A percentile compares a stretch with the other conserved stretches of the same genome.
Conservation (phyloP, 257 asterid genomes). For the Leptodermis oblonga region DNA sequence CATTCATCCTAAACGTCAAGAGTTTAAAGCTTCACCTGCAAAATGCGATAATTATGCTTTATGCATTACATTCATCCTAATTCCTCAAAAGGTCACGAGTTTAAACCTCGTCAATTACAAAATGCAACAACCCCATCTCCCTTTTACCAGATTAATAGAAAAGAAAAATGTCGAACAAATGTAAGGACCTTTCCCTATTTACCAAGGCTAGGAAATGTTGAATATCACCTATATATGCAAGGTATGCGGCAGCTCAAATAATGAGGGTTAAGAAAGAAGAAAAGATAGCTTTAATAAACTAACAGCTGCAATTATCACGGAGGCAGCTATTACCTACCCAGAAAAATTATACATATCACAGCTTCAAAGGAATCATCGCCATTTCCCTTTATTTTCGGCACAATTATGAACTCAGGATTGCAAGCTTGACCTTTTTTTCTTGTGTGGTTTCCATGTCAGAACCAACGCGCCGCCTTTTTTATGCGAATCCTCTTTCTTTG, state of each 20-base stretch:
- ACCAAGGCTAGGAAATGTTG: background rate
- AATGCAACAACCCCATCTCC: too few species aligned
- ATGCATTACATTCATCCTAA: too few species aligned
- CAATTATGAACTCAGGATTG: conserved; percentile 19
- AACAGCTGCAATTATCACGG: conserved; percentile 1
- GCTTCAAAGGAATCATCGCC: background rate
- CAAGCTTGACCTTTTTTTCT: conserved; percentile 83
- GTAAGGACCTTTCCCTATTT: background rate
- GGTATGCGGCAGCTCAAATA: conserved; percentile 7
- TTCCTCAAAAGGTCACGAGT: too few species aligned
- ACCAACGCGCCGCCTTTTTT: conserved; percentile 33
- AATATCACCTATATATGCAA: background rate
- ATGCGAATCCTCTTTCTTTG: conserved; percentile 30
- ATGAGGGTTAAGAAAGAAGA: background rate
- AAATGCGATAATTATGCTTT: too few species aligned
- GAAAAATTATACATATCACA: background rate
- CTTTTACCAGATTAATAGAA: too few species aligned
- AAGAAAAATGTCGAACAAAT: background rate
- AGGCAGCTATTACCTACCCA: background rate
- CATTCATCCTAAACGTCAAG: too few species aligned
- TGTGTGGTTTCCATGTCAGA: conserved; percentile 70
- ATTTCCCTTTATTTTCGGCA: background rate
- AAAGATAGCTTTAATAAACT: too few species aligned
- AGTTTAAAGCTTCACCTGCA: too few species aligned
- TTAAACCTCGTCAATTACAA: too few species aligned